Evolutionary conservation across 176 grass and related monocot genomes (phyloP), one percentile per base, ranked within the genome.

Genomic region (Musa acuminata): DNA sequence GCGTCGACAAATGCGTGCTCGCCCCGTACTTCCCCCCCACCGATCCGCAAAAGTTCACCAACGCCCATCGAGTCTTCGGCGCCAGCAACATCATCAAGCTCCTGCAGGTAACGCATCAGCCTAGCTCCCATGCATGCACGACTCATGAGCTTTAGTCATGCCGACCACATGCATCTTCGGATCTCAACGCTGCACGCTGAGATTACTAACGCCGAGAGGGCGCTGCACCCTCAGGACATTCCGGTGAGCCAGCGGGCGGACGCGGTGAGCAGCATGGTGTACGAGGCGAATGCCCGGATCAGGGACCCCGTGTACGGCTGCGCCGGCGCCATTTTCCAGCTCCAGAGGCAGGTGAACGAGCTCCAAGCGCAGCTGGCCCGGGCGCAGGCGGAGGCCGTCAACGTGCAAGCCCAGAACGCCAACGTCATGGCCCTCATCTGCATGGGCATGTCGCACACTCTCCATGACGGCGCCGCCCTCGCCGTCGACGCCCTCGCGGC

Each of bases 21-120:
- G 92, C 92, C 43, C 92, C 92, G 0, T 96, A 89, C 78, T 96
- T 96, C 78, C 92, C 92, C 10, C 87, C 92, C 9, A 87, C 87
- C 6, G 92, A 96, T 21, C 84, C 89, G 0, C 84, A 83, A 75
- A 92, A 96, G 80, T 96, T 96, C 87, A 87, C 92, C 67, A 92
- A 87, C 63, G 92, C 92, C 59, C 92, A 96, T 84, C 92, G 92
- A n/a, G 84, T 96, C 50, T 96, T 96, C 72, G 89, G 89, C 52
- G 92, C 92, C 54, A 96, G 92, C 75, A 96, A 96, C 82, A 96
- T 96, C 81, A 43, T 43, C 35, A 43, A 43, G 35, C 4, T 43
- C 4, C 35, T 43, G 35, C 35, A 43, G 35, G 35, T 43, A 43
- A 43, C 35, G 35, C 35, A 43, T 43, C 35, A 0, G 4, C 35